These are phyloP conservation scores for Alloteropsis angusta DNA, from an alignment of 202 grass and related monocot genomes.

Conservation along the genomic window DNA sequence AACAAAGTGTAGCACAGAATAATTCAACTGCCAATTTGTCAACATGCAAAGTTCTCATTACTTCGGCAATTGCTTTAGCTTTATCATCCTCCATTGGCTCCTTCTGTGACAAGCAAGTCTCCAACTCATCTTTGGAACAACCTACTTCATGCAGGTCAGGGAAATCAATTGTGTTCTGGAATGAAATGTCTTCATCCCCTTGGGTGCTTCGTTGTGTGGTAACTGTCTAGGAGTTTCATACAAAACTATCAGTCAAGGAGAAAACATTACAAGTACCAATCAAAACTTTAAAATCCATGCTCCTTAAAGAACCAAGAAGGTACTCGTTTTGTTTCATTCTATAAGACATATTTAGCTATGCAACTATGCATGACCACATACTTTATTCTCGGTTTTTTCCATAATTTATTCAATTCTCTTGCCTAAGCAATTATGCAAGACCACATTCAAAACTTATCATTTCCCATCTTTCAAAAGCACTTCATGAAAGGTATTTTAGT, in stretches of 20 bases:
- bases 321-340: neutral
- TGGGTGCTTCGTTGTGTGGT: neutral
- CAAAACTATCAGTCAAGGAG: constrained; percentile 15
- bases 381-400: neutral
- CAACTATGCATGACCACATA: neutral
- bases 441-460: neutral
- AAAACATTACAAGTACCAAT: constrained; percentile 1
- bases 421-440: neutral
- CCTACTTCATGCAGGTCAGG: constrained; percentile 8
- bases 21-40: constrained; percentile 38
- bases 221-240: constrained; percentile 21
- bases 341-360: neutral
- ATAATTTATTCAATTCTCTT: neutral
- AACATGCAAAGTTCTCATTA: constrained; percentile 31
- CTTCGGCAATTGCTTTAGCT: constrained; percentile 31
- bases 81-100: constrained; percentile 31
- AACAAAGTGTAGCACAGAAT: constrained; percentile 35
- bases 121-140: neutral
- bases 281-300: neutral
- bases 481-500: neutral
- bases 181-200: constrained; percentile 7
- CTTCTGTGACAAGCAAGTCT: constrained; percentile 13
- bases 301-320: neutral
- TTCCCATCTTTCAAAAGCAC: too few relatives aligned
- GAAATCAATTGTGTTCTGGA: neutral